Evolutionary conservation across 75 land plant genomes (phyloP), one percentile per base, ranked within the genome.

Genomic region (Larix kaempferi): DNA sequence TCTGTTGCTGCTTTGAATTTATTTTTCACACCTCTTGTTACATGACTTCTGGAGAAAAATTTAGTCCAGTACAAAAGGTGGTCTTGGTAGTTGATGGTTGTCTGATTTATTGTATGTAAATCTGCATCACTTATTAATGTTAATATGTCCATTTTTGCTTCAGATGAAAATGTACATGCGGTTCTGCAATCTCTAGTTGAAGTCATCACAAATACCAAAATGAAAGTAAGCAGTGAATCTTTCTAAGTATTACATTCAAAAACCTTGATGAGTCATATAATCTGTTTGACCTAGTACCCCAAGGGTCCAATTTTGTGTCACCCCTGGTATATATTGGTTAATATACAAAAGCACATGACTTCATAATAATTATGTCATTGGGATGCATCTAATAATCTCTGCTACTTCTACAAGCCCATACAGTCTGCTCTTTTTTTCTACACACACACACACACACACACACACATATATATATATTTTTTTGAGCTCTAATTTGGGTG

Each of bases 161-260:
- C 62, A 88, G 89, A 41, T 21, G 78, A 76, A n/a, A 56, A 61
- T 61, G 82, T 76, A 21, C 35, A 37, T 39, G 14, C 69, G 2
- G 66, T 83, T 29, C 13, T 89, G 62, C 74, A 86, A 61, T 86
- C 83, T 33, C 33, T 87, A 29, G 83, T 63, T 14, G 79, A 76
- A 57, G 56, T 82, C 26, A 84, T 87, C 49, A 74, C 29, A n/a
- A 84, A 73, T 15, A 86, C 85, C 37, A 78, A 78, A 49, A 76
- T 86, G 76, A 86, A 86, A 82, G 88, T 83, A 57, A 44, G 55
- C 17, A 22, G 35, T 25, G 23, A 56, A 67, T 67, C n/a, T 41
- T 37, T 37, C 37, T 67, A 10, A 67, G 1, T 37, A 67, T 67
- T 37, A 37, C 39, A 5, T 64, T 27, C 35, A 29, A 27, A 67